Percentiles rank a stretch among this genome's conserved stretches.
These are phyloP conservation scores for Lactuca sativa DNA, from an alignment of 129 eudicot genomes.

Conservation along the genomic window DNA sequence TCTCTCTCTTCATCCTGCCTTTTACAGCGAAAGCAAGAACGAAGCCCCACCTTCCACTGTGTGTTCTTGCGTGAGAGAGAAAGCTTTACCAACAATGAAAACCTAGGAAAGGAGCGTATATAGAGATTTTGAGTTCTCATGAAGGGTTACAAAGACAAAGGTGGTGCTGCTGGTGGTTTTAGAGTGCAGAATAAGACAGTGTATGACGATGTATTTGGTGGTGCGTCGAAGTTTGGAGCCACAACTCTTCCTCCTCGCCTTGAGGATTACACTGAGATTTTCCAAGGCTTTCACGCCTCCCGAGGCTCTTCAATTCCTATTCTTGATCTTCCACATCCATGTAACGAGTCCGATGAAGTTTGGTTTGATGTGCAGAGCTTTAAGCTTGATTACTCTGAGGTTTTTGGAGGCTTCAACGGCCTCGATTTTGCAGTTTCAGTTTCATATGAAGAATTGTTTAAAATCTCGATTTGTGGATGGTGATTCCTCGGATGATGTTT, in stretches of 20 bases:
- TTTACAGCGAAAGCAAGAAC: constrained; percentile 22
- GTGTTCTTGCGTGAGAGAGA: constrained; percentile 34
- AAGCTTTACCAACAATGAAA: constrained; percentile 5
- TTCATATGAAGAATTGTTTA: constrained; percentile 54
- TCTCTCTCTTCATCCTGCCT: background rate
- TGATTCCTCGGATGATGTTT: no score
- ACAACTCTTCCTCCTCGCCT: no score
- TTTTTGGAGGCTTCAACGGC: constrained; percentile 57
- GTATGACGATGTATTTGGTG: constrained; percentile 88
- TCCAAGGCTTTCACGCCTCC: no score
- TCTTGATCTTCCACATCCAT: constrained; percentile 62
- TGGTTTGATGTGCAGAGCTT: constrained; percentile 51
- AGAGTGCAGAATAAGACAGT: constrained; percentile 35
- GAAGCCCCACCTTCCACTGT: constrained; percentile 28
- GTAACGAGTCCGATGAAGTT: constrained; percentile 30
- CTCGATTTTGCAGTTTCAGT: constrained; percentile 53
- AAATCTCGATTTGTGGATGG: constrained; percentile 29
- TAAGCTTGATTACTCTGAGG: constrained; percentile 57
- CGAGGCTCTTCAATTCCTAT: background rate
- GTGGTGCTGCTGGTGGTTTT: constrained; percentile 25
- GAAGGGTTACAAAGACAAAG: constrained; percentile 47
- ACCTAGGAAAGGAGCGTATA: constrained; percentile 16
- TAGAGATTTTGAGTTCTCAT: constrained; percentile 20
- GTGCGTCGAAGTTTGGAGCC: constrained; percentile 59
- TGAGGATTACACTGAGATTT: no score